These are phyloP conservation scores for Syncephalis plumigaleata DNA, from an alignment of 371 early-diverging fungal genomes.

Conservation along the genomic window DNA sequence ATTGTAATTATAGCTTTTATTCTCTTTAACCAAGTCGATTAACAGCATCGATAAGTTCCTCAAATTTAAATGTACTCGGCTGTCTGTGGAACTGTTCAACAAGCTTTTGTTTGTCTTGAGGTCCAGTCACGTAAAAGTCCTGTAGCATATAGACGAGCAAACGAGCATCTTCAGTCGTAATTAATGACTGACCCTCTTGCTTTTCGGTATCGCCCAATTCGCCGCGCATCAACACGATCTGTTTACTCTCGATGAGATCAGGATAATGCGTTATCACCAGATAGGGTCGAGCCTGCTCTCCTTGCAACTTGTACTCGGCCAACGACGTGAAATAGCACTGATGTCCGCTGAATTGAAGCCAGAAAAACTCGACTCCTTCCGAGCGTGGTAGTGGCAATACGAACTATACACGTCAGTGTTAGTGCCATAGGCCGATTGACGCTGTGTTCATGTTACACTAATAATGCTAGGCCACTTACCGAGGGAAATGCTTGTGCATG, in stretches of 20 bases:
- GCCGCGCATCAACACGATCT: conserved; percentile 83
- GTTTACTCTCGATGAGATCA: conserved; percentile 59
- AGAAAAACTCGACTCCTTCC: conserved; percentile 72
- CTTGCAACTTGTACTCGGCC: conserved; percentile 77
- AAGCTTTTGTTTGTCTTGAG: conserved; percentile 35
- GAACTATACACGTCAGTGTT: conserved; percentile 41
- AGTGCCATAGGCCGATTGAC: not conserved
- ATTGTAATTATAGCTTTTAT: not conserved
- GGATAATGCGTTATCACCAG: conserved; percentile 78
- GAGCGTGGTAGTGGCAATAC: conserved; percentile 71
- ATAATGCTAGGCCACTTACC: too few species aligned
- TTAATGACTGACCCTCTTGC: conserved; percentile 17
- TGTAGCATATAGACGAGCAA: conserved; percentile 68
- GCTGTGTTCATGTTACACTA: not conserved
- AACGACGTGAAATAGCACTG: conserved; percentile 76
- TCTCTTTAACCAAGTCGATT: not conserved
- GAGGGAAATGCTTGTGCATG: conserved; percentile 49
- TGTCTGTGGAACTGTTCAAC: conserved; percentile 60
- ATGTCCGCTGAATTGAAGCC: conserved; percentile 68
- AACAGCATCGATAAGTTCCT: conserved; percentile 32
- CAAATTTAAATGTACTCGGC: conserved; percentile 60
- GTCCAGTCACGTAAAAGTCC: conserved; percentile 74
- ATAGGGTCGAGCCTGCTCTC: conserved; percentile 59
- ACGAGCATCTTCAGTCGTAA: conserved; percentile 62
- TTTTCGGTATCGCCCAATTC: conserved; percentile 30